Evolutionary conservation across 2,329 filamentous ascomycete species (phyloP), one percentile per base, ranked within the genome.

Genomic region (Pseudodiploospora longispora): DNA sequence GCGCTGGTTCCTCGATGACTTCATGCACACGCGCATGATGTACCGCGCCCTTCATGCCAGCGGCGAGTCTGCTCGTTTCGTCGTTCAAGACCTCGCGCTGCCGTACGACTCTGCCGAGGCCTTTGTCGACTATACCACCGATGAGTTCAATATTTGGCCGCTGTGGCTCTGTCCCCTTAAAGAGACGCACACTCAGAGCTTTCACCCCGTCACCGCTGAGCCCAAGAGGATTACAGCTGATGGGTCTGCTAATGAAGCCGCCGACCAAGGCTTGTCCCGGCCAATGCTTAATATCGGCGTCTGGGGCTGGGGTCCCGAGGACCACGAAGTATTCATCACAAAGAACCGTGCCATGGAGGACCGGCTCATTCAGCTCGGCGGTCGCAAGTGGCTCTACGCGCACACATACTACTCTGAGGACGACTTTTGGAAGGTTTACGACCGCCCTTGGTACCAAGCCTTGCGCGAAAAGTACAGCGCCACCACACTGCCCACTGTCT

Each of bases 351-450:
- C 72, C 36, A 71, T 94, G 19, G 88, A 94, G 66, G 65, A 69
- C 19, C 83, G 84, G 57, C 75, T 90, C 4, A 69, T 70, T 39
- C 72, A 79, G 51, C 74, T 93, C 1, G 81, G 82, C 38, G 88
- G 87, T 3, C 78, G 85, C 69, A 94, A 94, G 68, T 93, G 87
- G 84, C 69, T 94, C 9, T 94, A 95, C 62, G 87, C 87, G 3
- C 85, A 91, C 56, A 84, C 86, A 0, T 94, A 89, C 66, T 93
- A 93, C 61, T 74, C 76, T n/a, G 76, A 85, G 57, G 66, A 74
- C 0, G 78, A 85, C 57, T 88, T 86, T 63, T 86, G 82, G 81
- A 55, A 65, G 31, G 68, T 80, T 41, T 86, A 86, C 59, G 71
- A 70, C 59, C 63, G 67, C 36, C 55, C 59, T 19, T 78, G 73